Base-by-base conservation (phyloP, 352 stramenopile species). In the Peronospora belbahrii region DNA sequence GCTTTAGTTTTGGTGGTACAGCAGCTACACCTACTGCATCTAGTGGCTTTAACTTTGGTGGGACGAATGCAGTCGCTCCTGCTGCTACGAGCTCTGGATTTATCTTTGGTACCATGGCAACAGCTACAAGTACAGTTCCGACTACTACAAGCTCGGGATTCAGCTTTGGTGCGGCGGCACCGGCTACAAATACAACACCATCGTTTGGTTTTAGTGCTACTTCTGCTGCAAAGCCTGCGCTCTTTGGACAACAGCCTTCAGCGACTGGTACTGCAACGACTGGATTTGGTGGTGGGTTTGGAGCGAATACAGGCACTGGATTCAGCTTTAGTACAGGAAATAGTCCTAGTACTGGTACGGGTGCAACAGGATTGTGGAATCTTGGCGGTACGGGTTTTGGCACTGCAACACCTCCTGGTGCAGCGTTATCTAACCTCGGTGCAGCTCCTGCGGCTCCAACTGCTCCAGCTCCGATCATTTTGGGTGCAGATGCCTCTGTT, bases 401-500 rank as follows among this genome's bases (percentile, higher is more conserved):
- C 38, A 56, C 49, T 3, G 33, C 58, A 36, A 51, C 40, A 19
- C 30, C n/a, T n/a, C n/a, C 48, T n/a, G 35, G 39, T 27, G 37
- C 57, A 39, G 28, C 46, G 4, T 42, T 59, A 15, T 62, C 52
- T 2, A 35, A 40, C 2, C 71, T 77, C 50, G 56, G 62, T n/a
- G 27, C 59, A 9, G 52, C 58, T 15, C 59, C 61, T 17, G 52
- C 48, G 1, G 60, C 74, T 1, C 55, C 57, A n/a, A 74, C 59
- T 10, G 67, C 76, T 0, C 66, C 78, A 7, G 65, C 75, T 8
- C 77, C 79, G 18, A 88, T 91, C 40, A 85, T 90, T 34, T 56
- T 81, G 13, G 74, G 70, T 11, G 72, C 77, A 5, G 79, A 94
- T 49, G 71, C 83, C 2, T 81, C 83, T 0, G 72, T 91, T 18